Conservation (phyloP, 768 basidiomycete genomes). For the Serendipita sp. region DNA sequence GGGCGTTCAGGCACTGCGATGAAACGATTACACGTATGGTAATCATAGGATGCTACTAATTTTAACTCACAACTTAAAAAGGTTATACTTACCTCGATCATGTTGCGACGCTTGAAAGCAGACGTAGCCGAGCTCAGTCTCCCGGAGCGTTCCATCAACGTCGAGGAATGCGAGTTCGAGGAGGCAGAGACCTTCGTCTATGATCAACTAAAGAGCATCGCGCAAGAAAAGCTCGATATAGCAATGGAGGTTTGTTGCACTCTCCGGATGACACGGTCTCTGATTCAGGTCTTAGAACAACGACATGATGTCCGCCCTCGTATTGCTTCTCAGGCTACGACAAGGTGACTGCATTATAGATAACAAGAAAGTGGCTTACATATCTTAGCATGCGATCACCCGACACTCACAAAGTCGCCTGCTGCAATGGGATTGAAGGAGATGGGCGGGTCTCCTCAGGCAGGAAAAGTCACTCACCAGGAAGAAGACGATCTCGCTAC, state of each 20-base stretch:
- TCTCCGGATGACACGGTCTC: constrained; percentile 32
- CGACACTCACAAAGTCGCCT: constrained; percentile 28
- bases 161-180: constrained; percentile 67
- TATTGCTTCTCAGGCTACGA: constrained; percentile 63
- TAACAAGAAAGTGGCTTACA: neutral
- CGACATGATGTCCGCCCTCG: constrained; percentile 42
- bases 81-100: constrained; percentile 68
- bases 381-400: constrained; percentile 72
- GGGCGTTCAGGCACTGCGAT: constrained; percentile 51
- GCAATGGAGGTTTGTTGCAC: neutral
- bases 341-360: constrained; percentile 41
- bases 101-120: constrained; percentile 78
- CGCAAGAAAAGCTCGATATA: constrained; percentile 29
- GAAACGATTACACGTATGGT: constrained; percentile 61
- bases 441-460: neutral
- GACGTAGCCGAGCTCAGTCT: constrained; percentile 42
- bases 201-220: constrained; percentile 43
- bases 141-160: constrained; percentile 52
- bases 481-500: constrained; percentile 54
- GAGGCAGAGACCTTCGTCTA: constrained; percentile 68
- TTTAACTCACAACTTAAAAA: constrained; percentile 16
- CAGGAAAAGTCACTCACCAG: constrained; percentile 19
- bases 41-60: neutral
- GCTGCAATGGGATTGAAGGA: constrained; percentile 58
- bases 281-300: constrained; percentile 41